Evolutionary conservation across 2,329 filamentous ascomycete genomes (phyloP).

Genomic region (Aureobasidium leucospermi): DNA sequence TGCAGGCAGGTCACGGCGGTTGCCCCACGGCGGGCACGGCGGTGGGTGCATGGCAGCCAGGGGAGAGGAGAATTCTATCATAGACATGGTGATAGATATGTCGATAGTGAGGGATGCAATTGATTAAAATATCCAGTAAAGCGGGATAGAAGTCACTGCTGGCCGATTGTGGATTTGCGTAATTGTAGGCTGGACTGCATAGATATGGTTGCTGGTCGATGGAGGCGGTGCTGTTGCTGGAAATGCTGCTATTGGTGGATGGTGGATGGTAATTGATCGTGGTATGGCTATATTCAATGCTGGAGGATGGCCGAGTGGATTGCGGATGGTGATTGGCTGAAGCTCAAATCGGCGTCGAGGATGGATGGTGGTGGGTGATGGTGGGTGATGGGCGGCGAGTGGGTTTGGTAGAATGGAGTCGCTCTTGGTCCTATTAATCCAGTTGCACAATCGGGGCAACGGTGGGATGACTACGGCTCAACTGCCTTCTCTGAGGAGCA

Average conservation of each 20-base stretch:
- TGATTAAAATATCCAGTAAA: neutral
- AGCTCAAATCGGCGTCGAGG: neutral
- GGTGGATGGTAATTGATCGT: neutral
- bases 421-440: neutral
- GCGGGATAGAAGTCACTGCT: neutral
- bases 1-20: slow-evolving; percentile 47
- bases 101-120: slow-evolving; percentile 5
- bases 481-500: slow-evolving; percentile 11
- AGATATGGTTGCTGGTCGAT: slow-evolving; percentile 1
- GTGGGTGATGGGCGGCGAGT: neutral
- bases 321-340: slow-evolving; percentile 1
- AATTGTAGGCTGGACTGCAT: neutral
- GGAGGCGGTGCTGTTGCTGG: neutral
- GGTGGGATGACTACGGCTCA: slow-evolving; percentile 8
- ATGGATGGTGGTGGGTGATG: neutral
- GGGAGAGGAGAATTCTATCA: slow-evolving; percentile 90
- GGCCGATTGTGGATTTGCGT: neutral
- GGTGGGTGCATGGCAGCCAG: slow-evolving; percentile 84
- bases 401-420: neutral
- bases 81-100: slow-evolving; percentile 18
- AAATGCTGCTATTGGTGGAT: neutral
- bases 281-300: slow-evolving; percentile 9
- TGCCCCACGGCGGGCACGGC: slow-evolving; percentile 57
- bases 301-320: neutral
- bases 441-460: neutral